Base-by-base conservation (phyloP, 2,329 filamentous ascomycete species). In the Stromatinia cepivora region DNA sequence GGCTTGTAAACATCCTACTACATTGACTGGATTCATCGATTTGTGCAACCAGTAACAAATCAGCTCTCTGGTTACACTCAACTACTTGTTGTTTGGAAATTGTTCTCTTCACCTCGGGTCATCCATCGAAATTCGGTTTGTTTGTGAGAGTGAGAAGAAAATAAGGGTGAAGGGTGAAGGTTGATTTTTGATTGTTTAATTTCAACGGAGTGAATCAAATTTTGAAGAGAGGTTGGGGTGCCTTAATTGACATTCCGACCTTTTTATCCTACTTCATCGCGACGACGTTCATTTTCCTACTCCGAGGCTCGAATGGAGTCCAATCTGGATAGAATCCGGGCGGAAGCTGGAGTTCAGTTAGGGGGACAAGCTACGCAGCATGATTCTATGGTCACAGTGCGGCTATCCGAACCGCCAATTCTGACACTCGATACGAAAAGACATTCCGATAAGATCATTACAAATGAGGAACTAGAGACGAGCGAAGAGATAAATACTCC, bases 301-400 rank as follows among this genome's bases (percentile, higher is more conserved):
- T 31, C 9, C 48, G 11, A 53, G 15, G 53, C 22, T 45, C 46
- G 28, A 45, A 68, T 68, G 66, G 48, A 54, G 42, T 48, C 52
- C 36, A 34, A 31, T 20, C 8, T 54, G 36, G 13, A 63, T 20
- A 28, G 34, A 20, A 28, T 10, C 45, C 45, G 45, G 25, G 46
- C 22, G n/a, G 57, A 34, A n/a, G 65, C 42, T 20, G 58, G 39
- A 25, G 20, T 45, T 46, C 45, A 52, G 15, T 25, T 15, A n/a
- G 57, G 63, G 39, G 66, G 57, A 17, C 66, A 65, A 39, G 36
- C 70, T 20, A 68, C 71, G 65, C 69, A 70, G 42, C 85, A 86
- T 78, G 90, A 92, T 79, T 93, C 91, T 28, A 90, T 93, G 89
- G 90, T 93, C 58, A 93, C 90, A 10, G 90, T 93, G 57, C 86